These are phyloP conservation scores for Tolypocladium amazonense DNA, from an alignment of 2,329 filamentous ascomycete species.

Conservation along the genomic window DNA sequence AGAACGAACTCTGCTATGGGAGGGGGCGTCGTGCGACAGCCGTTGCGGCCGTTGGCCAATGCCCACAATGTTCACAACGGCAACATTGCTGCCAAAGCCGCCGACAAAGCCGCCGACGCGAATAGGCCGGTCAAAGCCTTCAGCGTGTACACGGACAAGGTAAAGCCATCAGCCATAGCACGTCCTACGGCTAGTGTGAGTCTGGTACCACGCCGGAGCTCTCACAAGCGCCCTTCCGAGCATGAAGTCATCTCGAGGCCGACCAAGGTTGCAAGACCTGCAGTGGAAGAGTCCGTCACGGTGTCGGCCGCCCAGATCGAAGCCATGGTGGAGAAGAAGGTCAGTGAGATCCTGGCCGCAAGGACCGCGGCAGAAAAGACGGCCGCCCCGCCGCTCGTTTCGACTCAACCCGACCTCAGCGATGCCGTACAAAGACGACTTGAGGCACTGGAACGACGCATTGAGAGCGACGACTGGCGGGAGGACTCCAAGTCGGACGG, in stretches of 20 bases:
- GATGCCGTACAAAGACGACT: slow-evolving; percentile 72
- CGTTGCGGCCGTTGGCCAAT: slow-evolving; percentile 65
- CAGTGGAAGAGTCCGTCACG: slow-evolving; percentile 24
- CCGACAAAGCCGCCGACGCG: slow-evolving; percentile 34
- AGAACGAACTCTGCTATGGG: slow-evolving; percentile 34
- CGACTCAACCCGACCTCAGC: slow-evolving; percentile 43
- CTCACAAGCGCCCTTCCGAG: slow-evolving; percentile 32
- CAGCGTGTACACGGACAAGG: slow-evolving; percentile 72
- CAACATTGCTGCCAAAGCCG: slow-evolving; percentile 30
- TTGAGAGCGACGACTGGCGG: slow-evolving; percentile 50
- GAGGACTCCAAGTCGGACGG: slow-evolving; percentile 75
- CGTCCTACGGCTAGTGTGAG: slow-evolving; percentile 20
- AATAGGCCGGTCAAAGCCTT: slow-evolving; percentile 75
- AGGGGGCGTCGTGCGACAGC: slow-evolving; percentile 51
- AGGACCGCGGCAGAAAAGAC: slow-evolving; percentile 40
- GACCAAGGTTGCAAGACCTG: slow-evolving; percentile 34
- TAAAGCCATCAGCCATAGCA: slow-evolving; percentile 29
- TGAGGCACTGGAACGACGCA: slow-evolving; percentile 76
- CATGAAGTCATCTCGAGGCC: slow-evolving; percentile 29
- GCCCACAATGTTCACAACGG: slow-evolving; percentile 63
- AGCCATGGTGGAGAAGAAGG: slow-evolving; percentile 83
- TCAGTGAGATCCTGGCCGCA: slow-evolving; percentile 80
- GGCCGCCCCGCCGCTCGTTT: slow-evolving; percentile 21
- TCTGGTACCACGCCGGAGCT: slow-evolving; percentile 6
- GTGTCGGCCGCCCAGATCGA: slow-evolving; percentile 71